A percentile compares a stretch with the other conserved stretches of the same genome.
These are phyloP conservation scores for Candida arabinofermentans DNA, from an alignment of 805 yeast species.

Conservation along the genomic window DNA sequence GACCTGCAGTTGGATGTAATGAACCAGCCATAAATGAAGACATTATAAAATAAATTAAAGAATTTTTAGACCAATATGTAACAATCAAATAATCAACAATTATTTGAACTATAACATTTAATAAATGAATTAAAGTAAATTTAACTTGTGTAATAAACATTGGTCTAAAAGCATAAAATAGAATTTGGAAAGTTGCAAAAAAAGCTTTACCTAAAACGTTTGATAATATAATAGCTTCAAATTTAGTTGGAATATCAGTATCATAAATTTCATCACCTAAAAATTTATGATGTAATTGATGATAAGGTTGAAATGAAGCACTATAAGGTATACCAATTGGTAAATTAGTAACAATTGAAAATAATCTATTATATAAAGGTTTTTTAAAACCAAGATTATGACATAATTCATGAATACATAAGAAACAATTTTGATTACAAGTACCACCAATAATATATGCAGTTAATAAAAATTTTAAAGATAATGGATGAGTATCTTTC, in stretches of 20 bases:
- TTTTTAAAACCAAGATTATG: slow-evolving; percentile 82
- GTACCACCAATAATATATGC: slow-evolving; percentile 87
- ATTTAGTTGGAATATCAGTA: slow-evolving; percentile 80
- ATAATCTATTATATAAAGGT: slow-evolving; percentile 73
- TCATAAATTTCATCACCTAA: slow-evolving; percentile 80
- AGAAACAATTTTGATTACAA: slow-evolving; percentile 74
- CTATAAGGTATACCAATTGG: slow-evolving; percentile 91
- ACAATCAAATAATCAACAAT: slow-evolving; percentile 56
- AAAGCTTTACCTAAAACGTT: slow-evolving; percentile 83
- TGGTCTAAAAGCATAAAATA: slow-evolving; percentile 88
- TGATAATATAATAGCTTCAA: slow-evolving; percentile 71
- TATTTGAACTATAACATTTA: slow-evolving; percentile 62
- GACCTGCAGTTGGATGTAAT: slow-evolving; percentile 92
- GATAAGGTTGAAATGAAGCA: slow-evolving; percentile 87
- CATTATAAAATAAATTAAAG: slow-evolving; percentile 63
- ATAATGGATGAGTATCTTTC: slow-evolving; percentile 48
- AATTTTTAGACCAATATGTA: slow-evolving; percentile 55
- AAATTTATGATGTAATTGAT: slow-evolving; percentile 86
- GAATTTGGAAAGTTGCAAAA: slow-evolving; percentile 84
- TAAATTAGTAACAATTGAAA: slow-evolving; percentile 70
- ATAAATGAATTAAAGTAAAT: slow-evolving; percentile 68
- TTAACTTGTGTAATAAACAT: slow-evolving; percentile 76
- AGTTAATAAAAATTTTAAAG: slow-evolving; percentile 50
- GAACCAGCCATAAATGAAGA: slow-evolving; percentile 89
- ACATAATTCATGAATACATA: slow-evolving; percentile 84